Percentiles rank a stretch among this genome's conserved stretches.
Conservation (phyloP, 2,329 filamentous ascomycete genomes). For the Dactylellina drechsleri region DNA sequence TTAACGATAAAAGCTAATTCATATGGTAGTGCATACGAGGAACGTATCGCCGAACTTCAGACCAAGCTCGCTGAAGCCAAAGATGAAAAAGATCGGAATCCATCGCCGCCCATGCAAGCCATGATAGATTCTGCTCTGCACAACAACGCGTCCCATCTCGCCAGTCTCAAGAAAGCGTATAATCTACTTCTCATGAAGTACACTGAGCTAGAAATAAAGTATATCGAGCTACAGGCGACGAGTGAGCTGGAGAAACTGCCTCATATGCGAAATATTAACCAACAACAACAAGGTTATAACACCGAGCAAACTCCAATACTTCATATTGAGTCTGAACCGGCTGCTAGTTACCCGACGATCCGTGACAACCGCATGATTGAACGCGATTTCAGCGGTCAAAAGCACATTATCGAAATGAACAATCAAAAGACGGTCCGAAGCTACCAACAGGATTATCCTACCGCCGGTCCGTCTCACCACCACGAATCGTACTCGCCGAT, state of each 20-base stretch:
- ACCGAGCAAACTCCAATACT: constrained; percentile 51
- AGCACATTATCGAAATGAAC: constrained; percentile 55
- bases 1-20: constrained; percentile 19
- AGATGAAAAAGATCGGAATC: constrained; percentile 58
- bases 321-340: constrained; percentile 49
- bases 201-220: constrained; percentile 66
- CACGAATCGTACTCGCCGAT: constrained; percentile 3
- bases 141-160: constrained; percentile 64
- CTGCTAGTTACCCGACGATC: constrained; percentile 23
- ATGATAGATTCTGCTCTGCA: constrained; percentile 66
- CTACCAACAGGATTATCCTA: constrained; percentile 41
- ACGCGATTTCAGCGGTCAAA: constrained; percentile 55
- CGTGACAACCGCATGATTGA: constrained; percentile 51
- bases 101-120: constrained; percentile 62
- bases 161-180: constrained; percentile 67
- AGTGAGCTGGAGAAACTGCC: constrained; percentile 61
- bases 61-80: constrained; percentile 57
- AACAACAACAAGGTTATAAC: constrained; percentile 33
- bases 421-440: constrained; percentile 38
- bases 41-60: constrained; percentile 65
- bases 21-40: constrained; percentile 63
- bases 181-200: constrained; percentile 66
- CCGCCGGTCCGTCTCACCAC: constrained; percentile 14
- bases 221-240: constrained; percentile 60
- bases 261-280: constrained; percentile 7